Base-by-base conservation (phyloP, 2,329 filamentous ascomycete species). In the Dichotomopilus funicola region DNA sequence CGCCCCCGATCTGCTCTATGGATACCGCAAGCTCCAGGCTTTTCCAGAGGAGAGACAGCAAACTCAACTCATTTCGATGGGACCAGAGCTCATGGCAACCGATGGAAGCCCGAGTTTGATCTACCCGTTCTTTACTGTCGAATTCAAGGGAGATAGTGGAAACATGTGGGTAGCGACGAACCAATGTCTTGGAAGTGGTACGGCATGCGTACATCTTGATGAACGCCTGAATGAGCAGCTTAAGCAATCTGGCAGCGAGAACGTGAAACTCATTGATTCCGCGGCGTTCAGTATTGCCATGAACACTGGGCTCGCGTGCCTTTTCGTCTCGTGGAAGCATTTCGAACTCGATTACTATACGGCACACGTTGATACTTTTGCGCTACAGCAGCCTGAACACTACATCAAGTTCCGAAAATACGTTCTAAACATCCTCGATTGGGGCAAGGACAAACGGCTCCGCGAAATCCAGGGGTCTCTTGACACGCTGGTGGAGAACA, bases 391-490 rank as follows among this genome's bases (percentile, higher is more conserved):
- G 0, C 62, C 66, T 0, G 51, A 62, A 2, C 12, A 70, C 5
- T 70, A 67, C 34, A 27, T 67, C 1, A 57, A 65, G 6, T 70
- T 74, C 47, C 65, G 66, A 50, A 67, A 63, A 35, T 63, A 64
- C 44, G 65, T 72, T 31, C 63, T 52, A 6, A 72, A 71, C 43
- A 72, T 72, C n/a, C 60, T 72, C 6, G 69, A 71, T 47, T 71
- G 68, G 69, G 70, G 68, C 0, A 63, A 57, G 31, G 60, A 62
- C 49, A 45, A 49, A 13, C 49, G 58, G 5, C 54, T 72, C n/a
- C 49, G 58, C 1, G 59, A 59, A 3, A 68, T 72, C 45, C 60
- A 55, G 13, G 33, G 57, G 1, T 56, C 61, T 5, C 49, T 65
- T 51, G 58, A 64, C 47, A 48, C 12, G 33, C 62, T 65, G 36